These are phyloP conservation scores for Eucalyptus marginata DNA, from an alignment of 345 rosid genomes.

Conservation along the genomic window DNA sequence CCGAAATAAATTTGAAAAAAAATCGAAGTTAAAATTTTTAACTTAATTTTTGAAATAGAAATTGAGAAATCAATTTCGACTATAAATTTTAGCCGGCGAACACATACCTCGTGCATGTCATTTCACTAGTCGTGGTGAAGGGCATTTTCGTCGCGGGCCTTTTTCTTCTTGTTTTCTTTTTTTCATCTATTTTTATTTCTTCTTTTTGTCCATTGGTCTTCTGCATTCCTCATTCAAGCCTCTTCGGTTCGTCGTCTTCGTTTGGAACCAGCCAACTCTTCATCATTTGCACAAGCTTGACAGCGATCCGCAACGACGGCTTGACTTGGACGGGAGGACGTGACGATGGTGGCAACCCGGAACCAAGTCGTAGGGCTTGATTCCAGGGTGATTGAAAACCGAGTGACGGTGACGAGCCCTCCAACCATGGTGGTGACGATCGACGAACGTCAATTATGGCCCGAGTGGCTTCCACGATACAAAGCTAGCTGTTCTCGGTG, in stretches of 20 bases:
- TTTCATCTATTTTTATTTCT: too few species aligned
- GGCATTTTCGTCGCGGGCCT: neutral
- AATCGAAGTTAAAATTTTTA: too few species aligned
- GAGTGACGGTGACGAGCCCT: neutral
- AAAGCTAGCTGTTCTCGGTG: neutral
- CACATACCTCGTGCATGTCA: neutral
- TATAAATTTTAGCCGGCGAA: too few species aligned
- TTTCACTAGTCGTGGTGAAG: neutral
- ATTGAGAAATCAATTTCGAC: too few species aligned
- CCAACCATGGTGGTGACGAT: neutral
- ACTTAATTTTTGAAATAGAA: too few species aligned
- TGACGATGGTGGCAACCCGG: neutral
- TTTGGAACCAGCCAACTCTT: neutral
- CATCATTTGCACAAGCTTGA: neutral
- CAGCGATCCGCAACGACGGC: neutral
- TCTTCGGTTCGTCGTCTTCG: neutral
- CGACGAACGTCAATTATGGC: neutral
- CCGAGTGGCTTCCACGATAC: neutral
- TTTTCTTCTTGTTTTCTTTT: too few species aligned
- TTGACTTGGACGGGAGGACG: neutral
- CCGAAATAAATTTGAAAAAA: too few species aligned
- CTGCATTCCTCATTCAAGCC: neutral
- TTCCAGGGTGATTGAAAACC: neutral
- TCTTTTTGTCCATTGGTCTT: too few species aligned
- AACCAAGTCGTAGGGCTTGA: neutral